Evolutionary conservation across 2,329 filamentous ascomycete genomes (phyloP).

Genomic region (Fusarium graminum): DNA sequence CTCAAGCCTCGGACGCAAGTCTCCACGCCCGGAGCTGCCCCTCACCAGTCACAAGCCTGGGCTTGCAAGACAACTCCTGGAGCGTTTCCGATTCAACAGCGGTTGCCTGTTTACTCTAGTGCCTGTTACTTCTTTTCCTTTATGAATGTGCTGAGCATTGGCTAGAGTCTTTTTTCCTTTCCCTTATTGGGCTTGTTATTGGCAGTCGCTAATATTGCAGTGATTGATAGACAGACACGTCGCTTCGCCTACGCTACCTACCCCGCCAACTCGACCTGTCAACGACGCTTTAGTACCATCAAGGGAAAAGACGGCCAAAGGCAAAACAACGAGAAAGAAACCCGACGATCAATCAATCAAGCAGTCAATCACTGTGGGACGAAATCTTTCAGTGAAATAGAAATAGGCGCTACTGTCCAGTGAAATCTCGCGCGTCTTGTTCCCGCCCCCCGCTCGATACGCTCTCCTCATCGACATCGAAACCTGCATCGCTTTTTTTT

Average conservation of each 20-base stretch:
- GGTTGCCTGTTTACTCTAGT: constrained; percentile 9
- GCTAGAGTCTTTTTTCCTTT: background rate
- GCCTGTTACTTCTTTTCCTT: constrained; percentile 6
- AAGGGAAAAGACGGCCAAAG: constrained; percentile 30
- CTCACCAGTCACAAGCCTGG: constrained; percentile 33
- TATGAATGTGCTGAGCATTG: constrained; percentile 13
- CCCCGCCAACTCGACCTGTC: constrained; percentile 30
- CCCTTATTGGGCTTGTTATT: background rate
- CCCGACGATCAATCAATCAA: background rate
- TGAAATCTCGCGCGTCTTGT: constrained; percentile 18
- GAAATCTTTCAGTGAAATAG: constrained; percentile 14
- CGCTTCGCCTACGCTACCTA: constrained; percentile 26
- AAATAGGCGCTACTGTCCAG: constrained; percentile 18
- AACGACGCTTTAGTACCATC: constrained; percentile 22
- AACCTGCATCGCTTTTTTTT: constrained; percentile 40
- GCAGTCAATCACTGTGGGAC: background rate
- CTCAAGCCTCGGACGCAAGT: constrained; percentile 9
- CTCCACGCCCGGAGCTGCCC: constrained; percentile 22
- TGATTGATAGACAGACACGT: constrained; percentile 36
- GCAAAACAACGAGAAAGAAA: constrained; percentile 15
- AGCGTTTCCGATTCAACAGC: constrained; percentile 31
- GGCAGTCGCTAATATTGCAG: constrained; percentile 28
- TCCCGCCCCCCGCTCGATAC: constrained; percentile 30
- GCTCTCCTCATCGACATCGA: constrained; percentile 33
- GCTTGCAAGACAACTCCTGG: constrained; percentile 14